Evolutionary conservation across 208 protist species (phyloP), one percentile per base, ranked within the genome.

Genomic region (Trypanosoma avium): DNA sequence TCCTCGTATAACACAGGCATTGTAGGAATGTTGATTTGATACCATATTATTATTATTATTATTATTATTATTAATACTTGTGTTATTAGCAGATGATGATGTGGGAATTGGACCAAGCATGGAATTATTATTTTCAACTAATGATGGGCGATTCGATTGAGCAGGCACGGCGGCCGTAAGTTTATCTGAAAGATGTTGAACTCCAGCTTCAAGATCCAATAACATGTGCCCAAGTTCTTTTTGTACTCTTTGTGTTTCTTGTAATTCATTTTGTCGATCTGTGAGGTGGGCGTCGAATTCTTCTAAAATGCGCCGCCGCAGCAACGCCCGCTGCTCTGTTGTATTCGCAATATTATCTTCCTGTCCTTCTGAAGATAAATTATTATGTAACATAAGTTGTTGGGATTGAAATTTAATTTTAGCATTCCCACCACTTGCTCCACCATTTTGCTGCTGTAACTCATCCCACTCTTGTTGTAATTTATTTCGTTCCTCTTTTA

Each of bases 251-350:
- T 82, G 74, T 50, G 79, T 70, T 52, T 80, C 73, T 65, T 93
- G 77, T 17, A 83, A 61, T 47, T 92, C 79, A 7, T 76, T 61
- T 38, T 80, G 62, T 6, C 83, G 73, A 32, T 88, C 85, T 9
- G 42, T 27, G n/a, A 98, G 82, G 72, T 97, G 88, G 17, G 73
- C 61, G 46, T 95, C 86, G 61, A 97, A 97, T 57, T 98, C 92
- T 17, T 92, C 90, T 0, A 97, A 69, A 33, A 97, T 82, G 35
- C 85, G 67, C 47, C 75, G 81, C 22, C 71, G 71, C 62, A 86
- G 85, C 26, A 84, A 66, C 38, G 88, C 81, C 17, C 85, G 76
- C 63, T 75, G 80, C 56, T 86, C 85, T 35, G 53, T 52, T 0
- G 21, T 59, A 26, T 56, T 60, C 35, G 5, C 52, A 0, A 48